phyloP scores from a whole-genome alignment of 345 rosid species.

The Eucalyptus sp. region DNA sequence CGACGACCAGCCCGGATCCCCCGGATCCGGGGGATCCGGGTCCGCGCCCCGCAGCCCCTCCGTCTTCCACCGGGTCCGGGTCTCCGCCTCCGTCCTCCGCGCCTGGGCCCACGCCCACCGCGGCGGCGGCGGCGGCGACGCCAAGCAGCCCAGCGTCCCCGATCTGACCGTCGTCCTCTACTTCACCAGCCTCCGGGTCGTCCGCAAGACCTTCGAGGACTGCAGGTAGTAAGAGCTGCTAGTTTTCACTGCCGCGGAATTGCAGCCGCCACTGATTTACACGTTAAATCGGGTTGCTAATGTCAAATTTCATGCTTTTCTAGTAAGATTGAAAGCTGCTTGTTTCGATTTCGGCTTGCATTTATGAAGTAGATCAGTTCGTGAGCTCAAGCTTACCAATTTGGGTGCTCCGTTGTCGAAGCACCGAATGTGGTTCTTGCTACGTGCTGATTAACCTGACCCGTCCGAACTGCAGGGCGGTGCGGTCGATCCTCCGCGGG shows the following conservation, averaged over 20 bases:
- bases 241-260: background rate
- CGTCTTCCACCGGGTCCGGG: constrained; percentile 55
- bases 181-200: constrained; percentile 71
- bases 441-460: background rate
- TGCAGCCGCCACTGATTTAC: background rate
- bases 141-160: background rate
- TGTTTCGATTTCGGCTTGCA: background rate
- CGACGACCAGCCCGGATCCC: constrained; percentile 9
- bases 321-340: background rate
- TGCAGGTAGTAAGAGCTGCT: background rate
- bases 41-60: constrained; percentile 11
- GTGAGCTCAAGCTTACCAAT: background rate
- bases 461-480: constrained; percentile 18
- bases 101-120: constrained; percentile 3
- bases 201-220: constrained; percentile 69
- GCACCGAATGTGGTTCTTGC: background rate
- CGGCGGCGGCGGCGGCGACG: constrained; percentile 6
- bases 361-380: background rate
- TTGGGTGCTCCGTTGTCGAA: background rate
- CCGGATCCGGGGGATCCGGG: background rate
- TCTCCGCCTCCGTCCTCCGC: constrained; percentile 29
- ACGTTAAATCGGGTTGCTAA: background rate
- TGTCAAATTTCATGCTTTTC: background rate
- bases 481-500: constrained; percentile 46
- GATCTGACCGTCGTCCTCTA: constrained; percentile 40